Evolutionary conservation across 106 monocot species (phyloP).

Genomic region (Triglochin maritima): DNA sequence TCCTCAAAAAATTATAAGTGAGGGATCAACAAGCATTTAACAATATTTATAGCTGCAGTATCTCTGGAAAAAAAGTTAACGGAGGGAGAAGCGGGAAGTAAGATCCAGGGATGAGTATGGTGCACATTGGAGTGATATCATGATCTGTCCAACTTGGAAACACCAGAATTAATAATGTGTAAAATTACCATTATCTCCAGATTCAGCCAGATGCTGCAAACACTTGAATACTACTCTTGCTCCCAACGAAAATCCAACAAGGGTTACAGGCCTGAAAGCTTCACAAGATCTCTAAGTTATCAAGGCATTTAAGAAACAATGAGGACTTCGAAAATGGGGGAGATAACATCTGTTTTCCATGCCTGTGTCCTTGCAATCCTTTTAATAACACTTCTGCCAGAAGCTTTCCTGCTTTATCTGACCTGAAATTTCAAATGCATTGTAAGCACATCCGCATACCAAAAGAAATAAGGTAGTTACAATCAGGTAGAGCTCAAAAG

Average conservation of each 20-base stretch:
- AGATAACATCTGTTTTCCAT: slow-evolving; percentile 2
- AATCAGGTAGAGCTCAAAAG: neutral
- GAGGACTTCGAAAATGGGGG: neutral
- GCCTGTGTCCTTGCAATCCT: slow-evolving; percentile 96
- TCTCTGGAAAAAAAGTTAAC: no score
- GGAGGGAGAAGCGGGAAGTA: no score
- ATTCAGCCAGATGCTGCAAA: slow-evolving; percentile 59
- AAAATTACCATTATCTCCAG: slow-evolving; percentile 71
- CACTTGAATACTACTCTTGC: slow-evolving; percentile 94
- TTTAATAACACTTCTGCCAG: slow-evolving; percentile 83
- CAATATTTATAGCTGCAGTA: no score
- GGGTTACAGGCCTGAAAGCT: slow-evolving; percentile 81
- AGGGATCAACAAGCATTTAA: no score
- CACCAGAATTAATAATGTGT: neutral
- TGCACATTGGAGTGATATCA: no score
- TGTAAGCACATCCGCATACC: neutral
- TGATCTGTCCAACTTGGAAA: no score
- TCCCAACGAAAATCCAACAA: slow-evolving; percentile 90
- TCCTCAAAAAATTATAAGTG: no score
- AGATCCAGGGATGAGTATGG: no score
- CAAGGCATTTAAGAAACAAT: neutral
- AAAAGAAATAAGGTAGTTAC: neutral
- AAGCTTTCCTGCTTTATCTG: slow-evolving; percentile 94
- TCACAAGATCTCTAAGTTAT: slow-evolving; percentile 3
- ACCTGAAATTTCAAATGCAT: slow-evolving; percentile 30